These are phyloP conservation scores for Kazachstania kunashirensis DNA, from an alignment of 805 yeast genomes.

Conservation along the genomic window DNA sequence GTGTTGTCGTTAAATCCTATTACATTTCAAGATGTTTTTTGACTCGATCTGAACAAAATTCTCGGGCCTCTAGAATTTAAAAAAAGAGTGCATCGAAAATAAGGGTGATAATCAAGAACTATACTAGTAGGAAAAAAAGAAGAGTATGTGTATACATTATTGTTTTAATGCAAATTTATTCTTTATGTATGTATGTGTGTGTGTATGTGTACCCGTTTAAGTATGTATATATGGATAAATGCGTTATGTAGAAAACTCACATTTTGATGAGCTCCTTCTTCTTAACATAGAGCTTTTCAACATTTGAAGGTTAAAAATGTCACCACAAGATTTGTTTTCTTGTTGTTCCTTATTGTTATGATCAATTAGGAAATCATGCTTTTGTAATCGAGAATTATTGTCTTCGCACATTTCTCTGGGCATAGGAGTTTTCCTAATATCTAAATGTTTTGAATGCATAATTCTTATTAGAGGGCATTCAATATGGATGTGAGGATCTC, in stretches of 20 bases:
- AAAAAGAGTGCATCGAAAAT: no score
- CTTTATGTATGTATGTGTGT: no score
- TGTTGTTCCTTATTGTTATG: not conserved
- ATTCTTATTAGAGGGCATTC: conserved; percentile 5
- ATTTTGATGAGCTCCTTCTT: conserved; percentile 15
- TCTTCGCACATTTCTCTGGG: conserved; percentile 5
- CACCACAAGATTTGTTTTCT: not conserved
- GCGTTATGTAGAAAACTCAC: not conserved
- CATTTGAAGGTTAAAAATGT: conserved; percentile 16
- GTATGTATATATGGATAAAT: no score
- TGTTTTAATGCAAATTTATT: no score
- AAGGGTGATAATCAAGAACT: no score
- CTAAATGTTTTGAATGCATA: conserved; percentile 5
- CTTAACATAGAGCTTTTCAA: conserved; percentile 23
- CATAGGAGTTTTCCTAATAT: conserved; percentile 9
- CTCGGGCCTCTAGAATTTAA: no score
- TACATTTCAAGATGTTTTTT: no score
- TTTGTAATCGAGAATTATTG: not conserved
- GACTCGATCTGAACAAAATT: no score
- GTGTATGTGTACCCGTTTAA: no score
- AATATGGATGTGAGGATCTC: conserved; percentile 7
- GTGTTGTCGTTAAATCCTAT: no score
- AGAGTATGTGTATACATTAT: no score
- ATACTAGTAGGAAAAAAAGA: no score
- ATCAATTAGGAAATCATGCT: not conserved